These are phyloP conservation scores for Royoungia palumana DNA, from an alignment of 768 basidiomycete species.

Conservation along the genomic window DNA sequence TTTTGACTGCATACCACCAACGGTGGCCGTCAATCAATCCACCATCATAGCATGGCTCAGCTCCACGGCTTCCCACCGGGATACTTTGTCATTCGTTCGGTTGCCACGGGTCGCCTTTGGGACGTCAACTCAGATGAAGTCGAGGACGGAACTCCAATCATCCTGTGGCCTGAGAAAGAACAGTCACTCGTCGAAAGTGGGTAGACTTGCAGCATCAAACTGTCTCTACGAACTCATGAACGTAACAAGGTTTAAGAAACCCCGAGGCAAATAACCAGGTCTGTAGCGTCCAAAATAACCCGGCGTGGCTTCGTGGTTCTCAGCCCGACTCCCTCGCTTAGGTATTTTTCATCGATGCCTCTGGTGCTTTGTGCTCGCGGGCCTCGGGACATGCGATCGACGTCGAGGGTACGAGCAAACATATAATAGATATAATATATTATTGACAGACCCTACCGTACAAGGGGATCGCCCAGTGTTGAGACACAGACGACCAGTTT, in stretches of 20 bases:
- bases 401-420: conserved; percentile 53
- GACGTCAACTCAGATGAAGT: conserved; percentile 34
- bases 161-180: conserved; percentile 73
- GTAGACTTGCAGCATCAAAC: conserved; percentile 11
- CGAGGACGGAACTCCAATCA: conserved; percentile 43
- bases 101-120: conserved; percentile 35
- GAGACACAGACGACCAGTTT: conserved; percentile 73
- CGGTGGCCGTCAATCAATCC: not conserved
- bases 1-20: too few species aligned
- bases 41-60: conserved; percentile 16
- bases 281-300: conserved; percentile 5
- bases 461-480: conserved; percentile 65
- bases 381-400: conserved; percentile 81
- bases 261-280: conserved; percentile 77
- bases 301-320: not conserved
- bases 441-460: conserved; percentile 7
- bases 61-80: conserved; percentile 36
- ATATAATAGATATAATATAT: not conserved
- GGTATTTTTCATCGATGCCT: conserved; percentile 83
- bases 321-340: conserved; percentile 26
- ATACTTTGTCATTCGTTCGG: conserved; percentile 39
- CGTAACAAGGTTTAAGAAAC: conserved; percentile 53
- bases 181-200: conserved; percentile 74
- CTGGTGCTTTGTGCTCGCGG: conserved; percentile 73
- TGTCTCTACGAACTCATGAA: conserved; percentile 11